phyloP scores from a whole-genome alignment of 495 filamentous ascomycete genomes.

The Hyphodiscus hymeniophilus region DNA sequence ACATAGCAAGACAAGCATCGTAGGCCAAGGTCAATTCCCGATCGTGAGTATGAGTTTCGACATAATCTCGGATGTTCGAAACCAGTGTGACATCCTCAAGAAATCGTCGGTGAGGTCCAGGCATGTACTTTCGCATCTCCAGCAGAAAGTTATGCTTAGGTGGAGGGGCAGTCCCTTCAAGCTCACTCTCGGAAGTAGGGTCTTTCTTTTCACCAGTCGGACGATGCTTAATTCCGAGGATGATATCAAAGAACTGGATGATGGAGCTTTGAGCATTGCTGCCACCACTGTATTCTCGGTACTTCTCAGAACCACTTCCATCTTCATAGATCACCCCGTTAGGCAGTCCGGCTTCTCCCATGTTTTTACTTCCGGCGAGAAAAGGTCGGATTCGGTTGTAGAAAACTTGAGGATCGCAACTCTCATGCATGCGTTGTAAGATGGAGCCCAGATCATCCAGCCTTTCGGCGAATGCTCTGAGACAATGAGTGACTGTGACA shows the following conservation, averaged over 20 bases:
- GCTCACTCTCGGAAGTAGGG: slow-evolving; percentile 34
- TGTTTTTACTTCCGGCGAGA: slow-evolving; percentile 24
- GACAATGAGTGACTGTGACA: slow-evolving; percentile 60
- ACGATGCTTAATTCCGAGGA: slow-evolving; percentile 84
- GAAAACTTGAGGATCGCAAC: slow-evolving; percentile 20
- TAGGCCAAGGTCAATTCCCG: slow-evolving; percentile 67
- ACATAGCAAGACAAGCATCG: slow-evolving; percentile 85
- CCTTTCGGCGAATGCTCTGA: slow-evolving; percentile 72
- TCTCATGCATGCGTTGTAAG: slow-evolving; percentile 66
- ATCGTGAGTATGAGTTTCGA: slow-evolving; percentile 55
- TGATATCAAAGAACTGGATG: slow-evolving; percentile 27
- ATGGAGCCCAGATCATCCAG: slow-evolving; percentile 73
- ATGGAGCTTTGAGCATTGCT: slow-evolving; percentile 26
- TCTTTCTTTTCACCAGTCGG: slow-evolving; percentile 70
- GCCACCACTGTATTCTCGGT: slow-evolving; percentile 23
- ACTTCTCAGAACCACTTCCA: slow-evolving; percentile 15
- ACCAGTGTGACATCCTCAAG: slow-evolving; percentile 69
- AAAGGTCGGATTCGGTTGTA: slow-evolving; percentile 24
- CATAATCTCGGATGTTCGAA: slow-evolving; percentile 83
- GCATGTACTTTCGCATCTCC: slow-evolving; percentile 97
- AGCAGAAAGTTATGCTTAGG: slow-evolving; percentile 83
- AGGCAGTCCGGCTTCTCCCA: slow-evolving; percentile 21
- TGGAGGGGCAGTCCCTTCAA: slow-evolving; percentile 44
- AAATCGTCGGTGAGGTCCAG: slow-evolving; percentile 83
- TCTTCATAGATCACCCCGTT: slow-evolving; percentile 26